Percentiles rank a stretch among this genome's conserved stretches.
Evolutionary conservation across 805 yeast species (phyloP).

Genomic region (Suhomyces sp.): DNA sequence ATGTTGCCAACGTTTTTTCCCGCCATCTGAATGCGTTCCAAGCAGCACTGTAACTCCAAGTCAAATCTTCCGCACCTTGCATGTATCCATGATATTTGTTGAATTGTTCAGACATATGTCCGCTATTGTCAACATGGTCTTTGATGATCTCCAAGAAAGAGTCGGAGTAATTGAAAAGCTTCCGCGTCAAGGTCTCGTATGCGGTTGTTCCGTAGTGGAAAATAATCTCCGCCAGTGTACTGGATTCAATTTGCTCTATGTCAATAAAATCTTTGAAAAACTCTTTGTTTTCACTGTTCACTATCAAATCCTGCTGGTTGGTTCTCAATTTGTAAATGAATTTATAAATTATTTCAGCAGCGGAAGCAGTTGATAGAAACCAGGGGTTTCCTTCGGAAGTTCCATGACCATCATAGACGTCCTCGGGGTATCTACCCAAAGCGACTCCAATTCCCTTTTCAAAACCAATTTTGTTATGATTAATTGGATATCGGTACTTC

Average conservation of each 20-base stretch:
- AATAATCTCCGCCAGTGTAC: conserved; percentile 22
- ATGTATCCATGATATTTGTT: conserved; percentile 76
- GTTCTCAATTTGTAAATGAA: conserved; percentile 46
- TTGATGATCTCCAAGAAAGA: conserved; percentile 61
- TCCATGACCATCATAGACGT: conserved; percentile 74
- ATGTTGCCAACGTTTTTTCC: conserved; percentile 29
- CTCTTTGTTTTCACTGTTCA: conserved; percentile 28
- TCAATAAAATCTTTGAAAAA: conserved; percentile 35
- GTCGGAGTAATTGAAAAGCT: conserved; percentile 59
- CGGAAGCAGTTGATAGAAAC: conserved; percentile 77
- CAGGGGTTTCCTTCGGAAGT: conserved; percentile 87
- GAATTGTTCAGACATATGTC: conserved; percentile 86
- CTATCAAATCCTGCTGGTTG: conserved; percentile 43
- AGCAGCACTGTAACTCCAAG: conserved; percentile 88
- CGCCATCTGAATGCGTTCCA: conserved; percentile 72
- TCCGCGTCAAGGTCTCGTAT: conserved; percentile 45
- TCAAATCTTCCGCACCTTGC: conserved; percentile 84
- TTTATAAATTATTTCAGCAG: conserved; percentile 62
- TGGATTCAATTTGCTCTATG: conserved; percentile 16
- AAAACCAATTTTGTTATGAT: conserved; percentile 46
- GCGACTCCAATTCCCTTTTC: conserved; percentile 53
- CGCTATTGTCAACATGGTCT: conserved; percentile 61
- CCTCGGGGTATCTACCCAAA: conserved; percentile 92
- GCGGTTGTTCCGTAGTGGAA: conserved; percentile 41
- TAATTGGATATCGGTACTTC: conserved; percentile 76